Base-by-base conservation (phyloP, 2,329 filamentous ascomycete genomes). In the Aureobasidium mangrovei region DNA sequence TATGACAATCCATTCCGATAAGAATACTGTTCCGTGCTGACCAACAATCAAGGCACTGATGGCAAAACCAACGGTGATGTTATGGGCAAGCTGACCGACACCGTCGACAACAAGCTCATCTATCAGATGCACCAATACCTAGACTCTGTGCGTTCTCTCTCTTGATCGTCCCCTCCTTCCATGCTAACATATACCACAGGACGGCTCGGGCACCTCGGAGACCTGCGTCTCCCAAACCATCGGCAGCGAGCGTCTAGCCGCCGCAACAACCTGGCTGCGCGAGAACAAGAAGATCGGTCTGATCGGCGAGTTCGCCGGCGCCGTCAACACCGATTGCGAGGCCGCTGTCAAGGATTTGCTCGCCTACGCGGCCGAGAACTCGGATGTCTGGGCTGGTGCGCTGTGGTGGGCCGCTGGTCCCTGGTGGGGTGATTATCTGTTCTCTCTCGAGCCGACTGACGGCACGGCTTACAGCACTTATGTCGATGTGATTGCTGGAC, bases 71-170 rank as follows among this genome's bases (percentile, higher is more conserved):
- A 77, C 61, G 69, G 56, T 35, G 69, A 70, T 4, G 67, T 69
- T 42, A 70, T 78, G 56, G 70, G 73, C 54, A 66, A 59, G 24
- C 70, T 82, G 40, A 77, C 73, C 7, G 79, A 82, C 58, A 45
- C 24, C 28, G 71, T 77, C 0, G 56, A 69, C 43, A 67, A 80
- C 66, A 79, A 77, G 61, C 71, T 81, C 55, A 66, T 82, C 63
- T 81, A 78, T 66, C 77, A 82, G 62, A 81, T 82, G 79, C 79
- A 82, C 63, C 79, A 82, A 67, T 82, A 82, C 61, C 78, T 82
- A 36, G 79, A 82, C 66, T 69, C 66, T 4, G 46, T 51, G 28
- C n/a, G 49, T 44, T 24, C 6, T 4, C 26, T 18, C 39, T 42
- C 7, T 18, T 8, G 8, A 12, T 4, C 9, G 4, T 5, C 5